Conservation (phyloP, 768 basidiomycete genomes). For the Podaxis sp. region DNA sequence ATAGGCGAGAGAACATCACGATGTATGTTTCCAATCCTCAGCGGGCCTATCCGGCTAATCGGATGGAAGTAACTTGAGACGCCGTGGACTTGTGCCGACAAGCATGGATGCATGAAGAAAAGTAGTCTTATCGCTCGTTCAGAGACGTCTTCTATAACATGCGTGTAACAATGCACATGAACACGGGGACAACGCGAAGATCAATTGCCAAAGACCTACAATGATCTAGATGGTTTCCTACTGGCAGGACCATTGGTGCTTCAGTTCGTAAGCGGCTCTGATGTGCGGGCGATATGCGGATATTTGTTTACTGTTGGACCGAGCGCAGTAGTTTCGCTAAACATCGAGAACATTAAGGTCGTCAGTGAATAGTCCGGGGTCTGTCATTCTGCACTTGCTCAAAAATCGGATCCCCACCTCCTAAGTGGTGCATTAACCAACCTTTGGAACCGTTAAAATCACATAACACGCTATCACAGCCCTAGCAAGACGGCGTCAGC, state of each 20-base stretch:
- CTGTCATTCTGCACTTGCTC: not conserved
- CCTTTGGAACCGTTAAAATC: not conserved
- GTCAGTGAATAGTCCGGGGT: not conserved
- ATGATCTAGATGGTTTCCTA: not conserved
- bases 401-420: conserved; percentile 1
- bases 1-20: not conserved
- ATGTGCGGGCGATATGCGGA: not conserved
- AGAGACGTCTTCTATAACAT: too few species aligned
- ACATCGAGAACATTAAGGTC: not conserved
- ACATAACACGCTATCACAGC: not conserved
- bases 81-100: not conserved
- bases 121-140: not conserved
- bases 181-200: not conserved
- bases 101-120: not conserved
- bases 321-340: not conserved
- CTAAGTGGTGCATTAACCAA: not conserved
- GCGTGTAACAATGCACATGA: not conserved
- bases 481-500: not conserved
- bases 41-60: not conserved
- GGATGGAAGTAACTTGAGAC: not conserved
- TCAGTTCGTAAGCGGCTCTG: not conserved
- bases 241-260: not conserved
- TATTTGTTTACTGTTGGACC: not conserved
- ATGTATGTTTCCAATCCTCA: not conserved
- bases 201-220: not conserved